Base-by-base conservation (phyloP, 148 eudicot genomes). In the Cornus suecica region DNA sequence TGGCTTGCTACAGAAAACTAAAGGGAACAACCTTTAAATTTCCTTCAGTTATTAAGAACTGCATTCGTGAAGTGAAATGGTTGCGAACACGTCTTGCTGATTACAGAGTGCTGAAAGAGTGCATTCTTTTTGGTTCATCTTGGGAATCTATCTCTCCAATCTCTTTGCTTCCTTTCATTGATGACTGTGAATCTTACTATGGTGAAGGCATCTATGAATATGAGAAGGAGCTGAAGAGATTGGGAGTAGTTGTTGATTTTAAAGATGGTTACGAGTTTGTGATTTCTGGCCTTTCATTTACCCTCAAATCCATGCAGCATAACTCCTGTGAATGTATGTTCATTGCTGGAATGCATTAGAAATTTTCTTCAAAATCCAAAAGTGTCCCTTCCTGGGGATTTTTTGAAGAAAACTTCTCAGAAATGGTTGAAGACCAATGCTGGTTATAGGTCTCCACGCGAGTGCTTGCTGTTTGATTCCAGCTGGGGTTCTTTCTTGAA, bases 91-190 rank as follows among this genome's bases (percentile, higher is more conserved):
- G 90, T 1, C 85, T 85, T 22, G 87, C 81, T 37, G 92, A 81
- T 77, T 84, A 11, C 71, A 85, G 86, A 71, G 67, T 71, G 22
- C 95, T 92, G 1, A 72, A 63, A 29, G 87, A 84, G 1, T 89
- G 91, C 84, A 84, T 91, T 63, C 56, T 89, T 41, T 89, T 76
- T 76, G 60, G 82, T 20, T 41, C 74, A 60, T 81, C 73, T 31
- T 91, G 95, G 95, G 66, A 79, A 28, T 34, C 84, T 45, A 77
- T 91, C 63, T 81, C 88, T 68, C 48, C 65, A 28, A 88, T 91
- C 15, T 70, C 92, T 13, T 18, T 73, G 65, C 89, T 89, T 72
- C 92, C 92, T 7, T 89, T 91, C 77, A 73, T 91, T 77, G 91
- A 89, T 73, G 92, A 90, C 70, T 72, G 81, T 22, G 86, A 83